A percentile compares a stretch with the other conserved stretches of the same genome.
phyloP scores from a whole-genome alignment of 2,329 filamentous ascomycete genomes.

The Penicillium frequentans region DNA sequence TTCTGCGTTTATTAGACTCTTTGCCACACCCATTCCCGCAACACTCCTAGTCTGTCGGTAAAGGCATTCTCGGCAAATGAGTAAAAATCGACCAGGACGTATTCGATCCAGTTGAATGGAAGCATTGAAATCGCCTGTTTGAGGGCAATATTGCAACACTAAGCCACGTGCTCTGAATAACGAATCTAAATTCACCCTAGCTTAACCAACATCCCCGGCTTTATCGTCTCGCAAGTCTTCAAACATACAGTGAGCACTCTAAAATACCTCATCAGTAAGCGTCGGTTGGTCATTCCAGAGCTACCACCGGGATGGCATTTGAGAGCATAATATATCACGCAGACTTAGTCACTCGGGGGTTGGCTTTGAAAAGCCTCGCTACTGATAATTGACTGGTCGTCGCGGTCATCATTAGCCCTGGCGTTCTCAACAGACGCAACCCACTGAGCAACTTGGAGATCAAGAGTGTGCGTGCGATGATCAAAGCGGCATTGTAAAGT shows the following conservation, averaged over 20 bases:
- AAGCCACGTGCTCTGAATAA: not conserved
- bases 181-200: not conserved
- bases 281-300: not conserved
- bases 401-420: slow-evolving; percentile 7
- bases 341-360: not conserved
- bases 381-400: slow-evolving; percentile 16
- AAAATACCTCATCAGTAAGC: slow-evolving; percentile 5
- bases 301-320: not conserved
- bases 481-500: slow-evolving; percentile 31
- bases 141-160: not conserved
- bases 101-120: not conserved
- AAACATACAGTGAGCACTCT: slow-evolving; percentile 10
- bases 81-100: not conserved
- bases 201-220: not conserved
- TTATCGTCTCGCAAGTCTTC: slow-evolving; percentile 1
- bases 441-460: slow-evolving; percentile 25
- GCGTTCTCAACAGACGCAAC: slow-evolving; percentile 22
- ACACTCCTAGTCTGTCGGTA: slow-evolving; percentile 3
- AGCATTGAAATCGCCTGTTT: not conserved
- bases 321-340: not conserved
- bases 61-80: not conserved
- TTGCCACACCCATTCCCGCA: slow-evolving; percentile 7
- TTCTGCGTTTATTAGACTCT: not conserved
- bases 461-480: slow-evolving; percentile 26
- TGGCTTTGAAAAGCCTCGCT: slow-evolving; percentile 12